Conservation (phyloP, 2,329 filamentous ascomycete genomes). For the Colletotrichum gigasporum region DNA sequence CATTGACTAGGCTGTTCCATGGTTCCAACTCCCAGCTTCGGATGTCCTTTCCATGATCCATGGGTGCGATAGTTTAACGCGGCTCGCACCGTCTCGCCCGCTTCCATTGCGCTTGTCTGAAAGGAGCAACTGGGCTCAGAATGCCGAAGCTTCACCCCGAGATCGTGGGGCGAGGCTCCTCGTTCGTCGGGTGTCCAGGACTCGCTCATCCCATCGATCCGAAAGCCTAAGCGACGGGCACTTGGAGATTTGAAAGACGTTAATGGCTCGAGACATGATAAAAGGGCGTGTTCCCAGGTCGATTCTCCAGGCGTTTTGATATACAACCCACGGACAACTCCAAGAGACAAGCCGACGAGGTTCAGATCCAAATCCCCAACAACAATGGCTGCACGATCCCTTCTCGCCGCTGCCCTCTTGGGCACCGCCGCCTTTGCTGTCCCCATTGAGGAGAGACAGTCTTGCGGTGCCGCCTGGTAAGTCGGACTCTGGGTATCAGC, state of each 20-base stretch:
- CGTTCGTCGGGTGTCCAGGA: not conserved
- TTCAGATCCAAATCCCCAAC: not conserved
- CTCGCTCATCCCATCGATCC: conserved; percentile 22
- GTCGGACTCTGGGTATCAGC: conserved; percentile 5
- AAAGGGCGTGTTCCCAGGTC: not conserved
- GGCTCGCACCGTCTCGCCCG: not conserved
- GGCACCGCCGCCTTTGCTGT: conserved; percentile 46
- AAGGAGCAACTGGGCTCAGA: conserved; percentile 16
- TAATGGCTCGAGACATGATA: conserved; percentile 2
- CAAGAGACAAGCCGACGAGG: not conserved
- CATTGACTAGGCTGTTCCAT: conserved; percentile 2
- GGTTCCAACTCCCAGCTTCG: conserved; percentile 1
- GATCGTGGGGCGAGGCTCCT: conserved; percentile 1
- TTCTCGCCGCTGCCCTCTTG: conserved; percentile 28
- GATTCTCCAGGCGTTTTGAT: not conserved
- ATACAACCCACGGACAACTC: not conserved
- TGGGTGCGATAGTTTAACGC: not conserved
- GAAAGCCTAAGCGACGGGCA: not conserved
- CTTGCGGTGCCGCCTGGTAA: conserved; percentile 45
- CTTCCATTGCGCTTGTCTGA: conserved; percentile 9
- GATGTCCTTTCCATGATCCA: conserved; percentile 18
- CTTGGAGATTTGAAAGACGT: not conserved
- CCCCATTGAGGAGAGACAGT: conserved; percentile 53
- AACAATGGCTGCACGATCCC: conserved; percentile 27
- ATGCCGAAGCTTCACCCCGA: conserved; percentile 18